These are phyloP conservation scores for Akanthomyces lecanii DNA, from an alignment of 2,329 filamentous ascomycete species.

Conservation along the genomic window DNA sequence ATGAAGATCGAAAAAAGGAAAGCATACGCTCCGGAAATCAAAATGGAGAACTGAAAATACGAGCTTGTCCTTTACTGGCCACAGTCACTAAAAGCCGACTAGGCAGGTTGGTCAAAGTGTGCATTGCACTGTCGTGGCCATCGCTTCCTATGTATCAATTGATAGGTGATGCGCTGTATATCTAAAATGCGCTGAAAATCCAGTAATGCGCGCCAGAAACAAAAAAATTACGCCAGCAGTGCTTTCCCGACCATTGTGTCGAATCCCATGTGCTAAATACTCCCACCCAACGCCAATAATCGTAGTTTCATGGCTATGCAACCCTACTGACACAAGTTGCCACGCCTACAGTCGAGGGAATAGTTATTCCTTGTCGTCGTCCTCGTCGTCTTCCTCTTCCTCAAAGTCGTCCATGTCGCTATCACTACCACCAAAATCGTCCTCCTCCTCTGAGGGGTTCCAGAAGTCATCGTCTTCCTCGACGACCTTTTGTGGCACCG, in stretches of 20 bases:
- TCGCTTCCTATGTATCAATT: not conserved
- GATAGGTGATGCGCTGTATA: constrained; percentile 2
- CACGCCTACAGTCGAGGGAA: constrained; percentile 18
- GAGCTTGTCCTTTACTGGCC: not conserved
- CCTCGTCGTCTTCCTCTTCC: constrained; percentile 53
- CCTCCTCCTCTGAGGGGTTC: constrained; percentile 70
- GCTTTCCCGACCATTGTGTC: not conserved
- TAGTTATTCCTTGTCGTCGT: constrained; percentile 44
- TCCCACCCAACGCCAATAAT: constrained; percentile 2
- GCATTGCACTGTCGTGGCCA: not conserved
- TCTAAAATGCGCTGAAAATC: constrained; percentile 13
- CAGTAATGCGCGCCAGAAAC: constrained; percentile 6
- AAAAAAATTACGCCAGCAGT: not conserved
- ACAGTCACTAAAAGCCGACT: not conserved
- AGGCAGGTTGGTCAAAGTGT: not conserved
- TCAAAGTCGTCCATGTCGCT: constrained; percentile 60
- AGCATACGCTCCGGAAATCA: too few relatives aligned
- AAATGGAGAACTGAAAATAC: not conserved
- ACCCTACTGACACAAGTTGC: not conserved
- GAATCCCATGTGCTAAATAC: constrained; percentile 4
- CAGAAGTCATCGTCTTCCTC: constrained; percentile 79
- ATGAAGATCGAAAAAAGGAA: too few relatives aligned
- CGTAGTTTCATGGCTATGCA: not conserved
- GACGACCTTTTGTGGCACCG: constrained; percentile 54
- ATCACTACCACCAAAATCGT: constrained; percentile 74